Conservation (phyloP, 345 rosid genomes). For the Pugionium dolabratum region DNA sequence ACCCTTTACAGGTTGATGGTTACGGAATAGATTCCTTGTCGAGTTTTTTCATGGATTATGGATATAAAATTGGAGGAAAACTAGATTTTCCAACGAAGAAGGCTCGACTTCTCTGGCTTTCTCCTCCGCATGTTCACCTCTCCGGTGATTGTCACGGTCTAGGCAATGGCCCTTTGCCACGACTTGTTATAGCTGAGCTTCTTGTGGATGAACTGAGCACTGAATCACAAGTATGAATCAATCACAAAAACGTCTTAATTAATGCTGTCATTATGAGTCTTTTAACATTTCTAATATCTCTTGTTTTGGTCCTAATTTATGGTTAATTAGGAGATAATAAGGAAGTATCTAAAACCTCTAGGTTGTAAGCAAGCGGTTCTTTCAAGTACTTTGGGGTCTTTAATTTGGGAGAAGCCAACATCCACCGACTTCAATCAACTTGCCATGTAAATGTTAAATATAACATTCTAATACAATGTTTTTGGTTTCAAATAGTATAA, state of each 20-base stretch:
- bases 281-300: background rate
- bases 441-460: conserved; percentile 53
- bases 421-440: conserved; percentile 70
- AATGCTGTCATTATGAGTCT: background rate
- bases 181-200: conserved; percentile 82
- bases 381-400: conserved; percentile 74
- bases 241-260: background rate
- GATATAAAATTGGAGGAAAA: conserved; percentile 62
- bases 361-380: conserved; percentile 66
- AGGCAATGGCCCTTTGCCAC: conserved; percentile 67
- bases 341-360: conserved; percentile 58
- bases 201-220: conserved; percentile 73
- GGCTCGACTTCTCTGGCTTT: conserved; percentile 72
- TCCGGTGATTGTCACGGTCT: conserved; percentile 50
- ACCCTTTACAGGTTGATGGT: conserved; percentile 53
- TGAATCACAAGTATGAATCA: conserved; percentile 59
- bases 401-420: conserved; percentile 81
- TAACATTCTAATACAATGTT: background rate
- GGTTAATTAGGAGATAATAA: conserved; percentile 63
- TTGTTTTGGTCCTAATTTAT: conserved; percentile 20
- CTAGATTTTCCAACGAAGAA: conserved; percentile 82
- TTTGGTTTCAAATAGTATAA: background rate
- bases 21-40: conserved; percentile 81
- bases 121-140: conserved; percentile 56
- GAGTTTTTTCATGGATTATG: conserved; percentile 69